Evolutionary conservation across 768 basidiomycete genomes (phyloP).

Genomic region (Tremella mesenterica): DNA sequence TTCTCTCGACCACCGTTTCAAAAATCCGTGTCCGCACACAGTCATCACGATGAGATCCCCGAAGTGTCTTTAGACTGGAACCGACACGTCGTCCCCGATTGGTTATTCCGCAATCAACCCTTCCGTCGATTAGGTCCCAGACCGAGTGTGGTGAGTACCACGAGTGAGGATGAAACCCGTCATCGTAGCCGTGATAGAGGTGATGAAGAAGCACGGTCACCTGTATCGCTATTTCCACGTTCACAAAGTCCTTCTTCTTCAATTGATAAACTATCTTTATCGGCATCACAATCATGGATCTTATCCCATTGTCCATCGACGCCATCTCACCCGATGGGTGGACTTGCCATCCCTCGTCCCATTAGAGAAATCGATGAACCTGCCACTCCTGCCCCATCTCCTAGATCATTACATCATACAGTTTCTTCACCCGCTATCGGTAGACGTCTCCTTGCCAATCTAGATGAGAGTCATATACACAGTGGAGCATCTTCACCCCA

Average conservation of each 20-base stretch:
- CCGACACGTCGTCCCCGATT: slow-evolving; percentile 92
- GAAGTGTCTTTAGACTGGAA: slow-evolving; percentile 88
- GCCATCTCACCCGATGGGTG: slow-evolving; percentile 6
- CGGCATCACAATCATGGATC: slow-evolving; percentile 17
- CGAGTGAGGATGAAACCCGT: slow-evolving; percentile 14
- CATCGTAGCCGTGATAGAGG: slow-evolving; percentile 20
- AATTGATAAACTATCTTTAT: slow-evolving; percentile 17
- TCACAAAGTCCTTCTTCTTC: slow-evolving; percentile 24
- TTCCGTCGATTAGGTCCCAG: slow-evolving; percentile 10
- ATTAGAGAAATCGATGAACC: slow-evolving; percentile 24
- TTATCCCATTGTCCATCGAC: slow-evolving; percentile 1
- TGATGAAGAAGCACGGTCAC: no score
- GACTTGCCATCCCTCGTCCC: slow-evolving; percentile 13
- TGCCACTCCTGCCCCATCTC: slow-evolving; percentile 28
- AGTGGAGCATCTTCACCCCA: slow-evolving; percentile 25
- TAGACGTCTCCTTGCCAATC: no score
- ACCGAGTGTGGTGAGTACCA: background rate
- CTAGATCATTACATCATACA: slow-evolving; percentile 34
- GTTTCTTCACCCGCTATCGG: slow-evolving; percentile 33
- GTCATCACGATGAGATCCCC: slow-evolving; percentile 68
- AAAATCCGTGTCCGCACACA: slow-evolving; percentile 4
- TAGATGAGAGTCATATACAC: no score
- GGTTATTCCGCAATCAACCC: slow-evolving; percentile 55
- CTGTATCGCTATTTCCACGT: slow-evolving; percentile 3
- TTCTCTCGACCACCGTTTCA: slow-evolving; percentile 10